phyloP scores from a whole-genome alignment of 345 rosid species.

The Noccaea bulbosa region DNA sequence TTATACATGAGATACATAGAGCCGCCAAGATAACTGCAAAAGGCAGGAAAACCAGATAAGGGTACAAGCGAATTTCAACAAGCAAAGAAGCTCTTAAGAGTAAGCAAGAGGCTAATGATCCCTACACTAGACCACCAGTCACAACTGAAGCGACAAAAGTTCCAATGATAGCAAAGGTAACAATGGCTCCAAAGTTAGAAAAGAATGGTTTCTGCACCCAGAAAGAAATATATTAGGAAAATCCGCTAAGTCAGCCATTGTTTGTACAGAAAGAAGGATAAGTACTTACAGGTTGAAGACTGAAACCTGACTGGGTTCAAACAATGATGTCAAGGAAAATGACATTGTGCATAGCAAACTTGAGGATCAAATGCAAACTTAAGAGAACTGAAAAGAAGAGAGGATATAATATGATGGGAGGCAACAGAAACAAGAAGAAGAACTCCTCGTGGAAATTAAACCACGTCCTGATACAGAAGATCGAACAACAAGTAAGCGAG shows the following conservation, averaged over 20 bases:
- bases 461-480: conserved; percentile 67
- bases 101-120: conserved; percentile 24
- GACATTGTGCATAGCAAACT: conserved; percentile 9
- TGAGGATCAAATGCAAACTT: conserved; percentile 9
- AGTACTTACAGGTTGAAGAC: conserved; percentile 81
- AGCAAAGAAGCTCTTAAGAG: conserved; percentile 1
- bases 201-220: conserved; percentile 83
- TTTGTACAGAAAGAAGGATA: conserved; percentile 14
- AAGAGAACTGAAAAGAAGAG: not conserved
- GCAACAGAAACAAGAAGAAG: conserved; percentile 89
- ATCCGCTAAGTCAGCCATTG: conserved; percentile 1
- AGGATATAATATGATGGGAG: conserved; percentile 98
- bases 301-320: conserved; percentile 91
- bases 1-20: conserved; percentile 72
- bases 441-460: conserved; percentile 98
- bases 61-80: conserved; percentile 10
- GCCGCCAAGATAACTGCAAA: conserved; percentile 85
- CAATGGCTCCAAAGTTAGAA: conserved; percentile 95
- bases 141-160: conserved; percentile 80
- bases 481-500: conserved; percentile 14
- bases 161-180: conserved; percentile 85
- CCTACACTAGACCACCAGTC: conserved; percentile 86
- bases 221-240: not conserved
- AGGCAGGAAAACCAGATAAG: conserved; percentile 15
- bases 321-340: conserved; percentile 58